Percentiles rank a stretch among this genome's conserved stretches.
Conservation (phyloP, 176 grass and related monocot genomes). For the Sorghum bicolor region DNA sequence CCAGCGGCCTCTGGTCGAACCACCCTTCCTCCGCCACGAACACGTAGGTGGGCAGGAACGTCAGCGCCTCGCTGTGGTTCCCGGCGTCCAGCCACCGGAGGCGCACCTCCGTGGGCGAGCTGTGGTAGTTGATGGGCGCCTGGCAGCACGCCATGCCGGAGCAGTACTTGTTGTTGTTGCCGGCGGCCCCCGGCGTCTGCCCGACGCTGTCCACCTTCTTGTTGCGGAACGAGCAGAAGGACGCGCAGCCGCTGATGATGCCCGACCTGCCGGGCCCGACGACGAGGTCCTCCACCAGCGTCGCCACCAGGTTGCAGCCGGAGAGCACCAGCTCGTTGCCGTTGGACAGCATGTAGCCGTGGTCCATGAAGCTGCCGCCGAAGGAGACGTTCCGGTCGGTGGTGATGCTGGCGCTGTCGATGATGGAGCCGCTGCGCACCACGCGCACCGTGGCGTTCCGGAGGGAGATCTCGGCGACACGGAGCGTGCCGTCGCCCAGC, state of each 20-base stretch:
- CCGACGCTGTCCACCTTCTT: neutral
- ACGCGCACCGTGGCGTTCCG: neutral
- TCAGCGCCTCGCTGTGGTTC: neutral
- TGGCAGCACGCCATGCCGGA: constrained; percentile 18
- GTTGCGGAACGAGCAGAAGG: constrained; percentile 15
- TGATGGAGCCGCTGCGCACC: neutral
- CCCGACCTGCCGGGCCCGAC: neutral
- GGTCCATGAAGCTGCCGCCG: neutral
- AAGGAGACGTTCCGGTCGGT: constrained; percentile 10
- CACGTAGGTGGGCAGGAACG: neutral
- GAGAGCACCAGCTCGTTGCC: constrained; percentile 19
- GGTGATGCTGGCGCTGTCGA: neutral
- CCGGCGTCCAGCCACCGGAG: neutral
- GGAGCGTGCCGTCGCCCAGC: constrained; percentile 27
- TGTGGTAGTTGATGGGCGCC: constrained; percentile 20
- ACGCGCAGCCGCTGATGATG: constrained; percentile 7
- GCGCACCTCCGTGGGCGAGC: neutral
- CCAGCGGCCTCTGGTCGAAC: constrained; percentile 3
- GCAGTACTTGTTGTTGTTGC: neutral
- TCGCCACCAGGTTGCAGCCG: constrained; percentile 21
- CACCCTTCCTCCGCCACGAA: constrained; percentile 18
- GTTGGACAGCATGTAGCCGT: neutral
- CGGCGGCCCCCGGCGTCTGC: neutral
- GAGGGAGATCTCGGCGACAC: constrained; percentile 32
- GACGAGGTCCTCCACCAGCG: neutral